Conservation (phyloP, 768 basidiomycete genomes). For the Leucocoprinus sp. region DNA sequence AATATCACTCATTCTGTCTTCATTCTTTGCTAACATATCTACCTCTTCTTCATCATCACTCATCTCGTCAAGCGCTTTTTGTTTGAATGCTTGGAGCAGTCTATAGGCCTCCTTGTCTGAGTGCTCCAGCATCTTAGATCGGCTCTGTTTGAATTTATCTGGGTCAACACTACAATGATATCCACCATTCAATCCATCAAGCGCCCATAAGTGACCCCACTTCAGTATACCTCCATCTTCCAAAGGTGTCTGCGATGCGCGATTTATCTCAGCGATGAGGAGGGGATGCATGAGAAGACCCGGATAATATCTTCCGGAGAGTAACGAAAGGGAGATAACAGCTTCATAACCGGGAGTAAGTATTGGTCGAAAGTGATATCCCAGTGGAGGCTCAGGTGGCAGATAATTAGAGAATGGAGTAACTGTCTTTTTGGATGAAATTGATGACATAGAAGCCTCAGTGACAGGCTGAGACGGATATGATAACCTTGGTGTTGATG, state of each 20-base stretch:
- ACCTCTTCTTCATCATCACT: constrained; percentile 16
- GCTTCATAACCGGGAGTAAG: constrained; percentile 53
- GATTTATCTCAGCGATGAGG: constrained; percentile 31
- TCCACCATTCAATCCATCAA: constrained; percentile 65
- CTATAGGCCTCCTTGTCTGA: constrained; percentile 42
- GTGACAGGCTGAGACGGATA: constrained; percentile 1
- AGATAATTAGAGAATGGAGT: constrained; percentile 19
- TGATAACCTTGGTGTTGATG: not conserved
- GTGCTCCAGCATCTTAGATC: constrained; percentile 53
- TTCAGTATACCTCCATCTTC: constrained; percentile 30
- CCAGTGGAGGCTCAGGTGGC: constrained; percentile 57
- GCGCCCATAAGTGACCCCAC: constrained; percentile 52
- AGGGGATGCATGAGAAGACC: constrained; percentile 58
- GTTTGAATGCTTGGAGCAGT: constrained; percentile 34
- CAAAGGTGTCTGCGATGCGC: constrained; percentile 27
- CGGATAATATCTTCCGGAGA: constrained; percentile 81
- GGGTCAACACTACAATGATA: constrained; percentile 66
- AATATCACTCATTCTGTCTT: constrained; percentile 3
- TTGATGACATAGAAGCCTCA: not conserved
- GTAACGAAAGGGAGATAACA: constrained; percentile 57
- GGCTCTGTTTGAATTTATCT: constrained; percentile 40
- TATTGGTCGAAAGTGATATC: constrained; percentile 65
- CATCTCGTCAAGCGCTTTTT: constrained; percentile 20
- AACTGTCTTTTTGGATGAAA: not conserved
- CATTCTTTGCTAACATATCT: constrained; percentile 18